Percentiles rank a stretch among this genome's conserved stretches.
These are phyloP conservation scores for Simmondsia chinensis DNA, from an alignment of 148 eudicot species.

Conservation along the genomic window DNA sequence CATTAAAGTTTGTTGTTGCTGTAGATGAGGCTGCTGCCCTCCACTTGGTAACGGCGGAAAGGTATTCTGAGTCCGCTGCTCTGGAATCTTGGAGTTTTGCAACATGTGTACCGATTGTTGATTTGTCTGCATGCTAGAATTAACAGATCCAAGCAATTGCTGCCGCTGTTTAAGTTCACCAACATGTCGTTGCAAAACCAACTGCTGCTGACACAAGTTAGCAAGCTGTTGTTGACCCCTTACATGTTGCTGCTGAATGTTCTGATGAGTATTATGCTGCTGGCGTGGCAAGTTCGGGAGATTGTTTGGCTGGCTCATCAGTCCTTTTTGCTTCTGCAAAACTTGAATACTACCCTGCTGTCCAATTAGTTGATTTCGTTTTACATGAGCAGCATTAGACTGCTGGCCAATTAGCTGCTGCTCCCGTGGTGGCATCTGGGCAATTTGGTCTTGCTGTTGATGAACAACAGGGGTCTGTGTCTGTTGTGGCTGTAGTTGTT, in stretches of 20 bases:
- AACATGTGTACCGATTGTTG: slow-evolving; percentile 58
- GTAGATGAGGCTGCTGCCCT: slow-evolving; percentile 46
- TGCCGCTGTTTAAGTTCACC: slow-evolving; percentile 47
- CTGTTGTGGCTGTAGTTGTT: slow-evolving; percentile 38
- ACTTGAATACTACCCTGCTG: slow-evolving; percentile 67
- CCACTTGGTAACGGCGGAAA: slow-evolving; percentile 45
- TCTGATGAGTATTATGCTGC: slow-evolving; percentile 48
- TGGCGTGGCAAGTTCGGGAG: slow-evolving; percentile 53
- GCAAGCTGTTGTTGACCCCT: slow-evolving; percentile 39
- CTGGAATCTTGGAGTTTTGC: slow-evolving; percentile 54
- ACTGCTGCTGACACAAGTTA: slow-evolving; percentile 64
- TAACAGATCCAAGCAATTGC: slow-evolving; percentile 60
- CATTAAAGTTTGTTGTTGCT: slow-evolving; percentile 65
- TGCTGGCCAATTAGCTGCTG: slow-evolving; percentile 54
- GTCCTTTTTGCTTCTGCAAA: slow-evolving; percentile 55
- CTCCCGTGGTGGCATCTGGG: slow-evolving; percentile 35
- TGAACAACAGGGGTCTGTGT: slow-evolving; percentile 34
- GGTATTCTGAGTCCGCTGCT: slow-evolving; percentile 52
- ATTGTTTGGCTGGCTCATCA: slow-evolving; percentile 55
- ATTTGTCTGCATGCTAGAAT: slow-evolving; percentile 45
- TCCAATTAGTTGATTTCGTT: slow-evolving; percentile 47
- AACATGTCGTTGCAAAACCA: slow-evolving; percentile 47
- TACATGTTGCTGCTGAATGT: slow-evolving; percentile 38
- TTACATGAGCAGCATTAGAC: slow-evolving; percentile 38
- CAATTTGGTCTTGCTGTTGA: slow-evolving; percentile 43